phyloP scores from a whole-genome alignment of 495 filamentous ascomycete species.

The Aspergillus avenaceus region DNA sequence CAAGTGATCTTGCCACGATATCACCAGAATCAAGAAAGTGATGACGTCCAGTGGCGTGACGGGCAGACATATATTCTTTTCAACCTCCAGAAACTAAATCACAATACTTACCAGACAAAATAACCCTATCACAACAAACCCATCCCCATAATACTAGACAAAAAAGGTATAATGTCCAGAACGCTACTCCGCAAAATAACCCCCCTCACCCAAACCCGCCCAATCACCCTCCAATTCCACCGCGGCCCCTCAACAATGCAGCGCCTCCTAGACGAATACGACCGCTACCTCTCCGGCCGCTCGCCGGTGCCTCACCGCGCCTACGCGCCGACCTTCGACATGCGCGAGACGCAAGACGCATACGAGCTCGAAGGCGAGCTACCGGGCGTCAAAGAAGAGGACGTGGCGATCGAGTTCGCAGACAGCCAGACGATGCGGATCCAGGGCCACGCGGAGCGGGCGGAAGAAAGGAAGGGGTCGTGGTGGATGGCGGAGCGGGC shows the following conservation, averaged over 20 bases:
- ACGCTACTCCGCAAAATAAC: too few relatives aligned
- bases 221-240: background rate
- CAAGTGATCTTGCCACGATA: background rate
- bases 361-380: constrained; percentile 85
- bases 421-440: constrained; percentile 69
- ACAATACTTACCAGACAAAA: too few relatives aligned
- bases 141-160: too few relatives aligned
- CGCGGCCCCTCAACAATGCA: constrained; percentile 24
- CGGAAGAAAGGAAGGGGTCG: constrained; percentile 27
- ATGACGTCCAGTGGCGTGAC: too few relatives aligned
- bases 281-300: constrained; percentile 15
- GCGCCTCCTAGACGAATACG: constrained; percentile 31
- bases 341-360: constrained; percentile 57
- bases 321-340: constrained; percentile 72
- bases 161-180: too few relatives aligned
- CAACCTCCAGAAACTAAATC: too few relatives aligned
- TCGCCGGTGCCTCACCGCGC: constrained; percentile 18
- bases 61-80: too few relatives aligned
- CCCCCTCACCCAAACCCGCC: background rate
- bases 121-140: too few relatives aligned
- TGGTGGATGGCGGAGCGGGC: constrained; percentile 77
- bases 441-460: constrained; percentile 49
- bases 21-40: too few relatives aligned
- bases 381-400: constrained; percentile 68
- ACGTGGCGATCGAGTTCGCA: constrained; percentile 73